Evolutionary conservation across 306 rosid species (phyloP), one percentile per base, ranked within the genome.

Genomic region (Rosa rugosa): DNA sequence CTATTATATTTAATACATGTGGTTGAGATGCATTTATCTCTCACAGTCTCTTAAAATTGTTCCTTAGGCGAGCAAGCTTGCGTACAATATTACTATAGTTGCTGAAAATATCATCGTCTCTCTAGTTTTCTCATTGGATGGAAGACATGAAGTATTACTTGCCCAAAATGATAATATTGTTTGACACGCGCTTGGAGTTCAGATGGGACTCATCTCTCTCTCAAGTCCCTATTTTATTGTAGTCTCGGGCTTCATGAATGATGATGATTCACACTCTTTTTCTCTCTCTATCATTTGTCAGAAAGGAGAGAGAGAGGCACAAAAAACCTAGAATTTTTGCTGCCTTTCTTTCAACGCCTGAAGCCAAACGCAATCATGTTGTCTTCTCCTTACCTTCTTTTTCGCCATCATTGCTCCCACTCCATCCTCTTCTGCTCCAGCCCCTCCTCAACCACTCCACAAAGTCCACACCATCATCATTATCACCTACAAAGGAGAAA

Each of bases 341-440:
- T 57, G 77, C 81, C 83, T 83, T 81, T 73, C 64, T 73, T 88
- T 85, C 88, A 88, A 81, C 80, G 84, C 86, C 80, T 63, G 68
- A 84, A 60, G 42, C 72, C 76, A 84, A 84, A 80, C 59, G 84
- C 77, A 86, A 86, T 86, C 85, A 88, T 86, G 75, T 85, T 93
- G 98, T 87, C 88, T 38, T 87, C 80, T 71, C 76, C 51, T 78
- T 54, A 36, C 80, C 68, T 83, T 87, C 90, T 87, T 87, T 72
- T 80, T 84, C 90, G 84, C 91, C 97, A 89, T 89, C 97, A 89
- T 91, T 89, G 86, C 74, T 73, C 84, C 89, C 87, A 86, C 94
- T 11, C 80, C 84, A 3, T 67, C 82, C 20, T 80, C 78, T 46
- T 36, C 70, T 12, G 16, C 70, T 41, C 42, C 69, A 22, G 10